A percentile compares a stretch with the other conserved stretches of the same genome.
Evolutionary conservation across 768 basidiomycete genomes (phyloP).

Genomic region (Tulasnella sp.): DNA sequence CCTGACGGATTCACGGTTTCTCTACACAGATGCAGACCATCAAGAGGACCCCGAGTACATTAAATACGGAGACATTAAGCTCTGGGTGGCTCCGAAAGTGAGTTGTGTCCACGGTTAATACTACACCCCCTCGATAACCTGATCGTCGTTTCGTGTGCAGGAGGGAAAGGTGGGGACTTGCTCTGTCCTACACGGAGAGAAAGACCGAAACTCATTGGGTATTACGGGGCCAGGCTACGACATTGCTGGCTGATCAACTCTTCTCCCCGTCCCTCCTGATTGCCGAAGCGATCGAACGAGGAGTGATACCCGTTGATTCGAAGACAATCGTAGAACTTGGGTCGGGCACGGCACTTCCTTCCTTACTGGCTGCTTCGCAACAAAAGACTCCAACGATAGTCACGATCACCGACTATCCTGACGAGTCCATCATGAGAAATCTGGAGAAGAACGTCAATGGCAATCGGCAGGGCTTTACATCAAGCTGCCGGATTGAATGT

Average conservation of each 20-base stretch:
- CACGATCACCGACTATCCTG: conserved; percentile 61
- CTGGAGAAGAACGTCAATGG: conserved; percentile 43
- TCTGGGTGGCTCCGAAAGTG: conserved; percentile 12
- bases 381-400: conserved; percentile 30
- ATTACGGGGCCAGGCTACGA: conserved; percentile 44
- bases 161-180: conserved; percentile 7
- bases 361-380: conserved; percentile 39
- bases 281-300: conserved; percentile 53
- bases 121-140: too few relatives aligned
- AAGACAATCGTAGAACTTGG: conserved; percentile 46
- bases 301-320: conserved; percentile 35
- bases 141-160: too few relatives aligned
- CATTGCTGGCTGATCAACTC: conserved; percentile 59
- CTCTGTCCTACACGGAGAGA: neutral
- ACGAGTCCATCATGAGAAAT: conserved; percentile 48
- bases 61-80: conserved; percentile 10
- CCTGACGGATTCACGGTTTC: neutral
- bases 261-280: conserved; percentile 61
- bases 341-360: conserved; percentile 58
- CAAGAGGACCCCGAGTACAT: neutral
- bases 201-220: neutral
- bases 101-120: too few relatives aligned
- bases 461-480: conserved; percentile 33
- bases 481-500: conserved; percentile 36
- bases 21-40: conserved; percentile 2